A percentile compares a stretch with the other conserved stretches of the same genome.
Evolutionary conservation across 1,284 basidiomycete species (phyloP).

Genomic region (Trichosporon ovoides): DNA sequence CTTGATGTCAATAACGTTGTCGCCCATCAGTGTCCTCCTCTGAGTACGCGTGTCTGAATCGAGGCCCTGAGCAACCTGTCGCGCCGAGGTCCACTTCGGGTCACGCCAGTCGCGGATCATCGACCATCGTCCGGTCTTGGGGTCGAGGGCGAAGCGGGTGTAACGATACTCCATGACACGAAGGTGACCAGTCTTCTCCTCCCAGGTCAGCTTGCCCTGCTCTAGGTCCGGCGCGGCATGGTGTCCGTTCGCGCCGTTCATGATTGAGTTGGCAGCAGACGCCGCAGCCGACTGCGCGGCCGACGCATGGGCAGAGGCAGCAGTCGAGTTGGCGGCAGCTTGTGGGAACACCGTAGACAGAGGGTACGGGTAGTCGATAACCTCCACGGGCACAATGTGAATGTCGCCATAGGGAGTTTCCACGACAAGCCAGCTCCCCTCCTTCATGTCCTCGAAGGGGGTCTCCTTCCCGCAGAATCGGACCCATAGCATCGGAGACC

Average conservation of each 20-base stretch:
- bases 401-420: constrained; percentile 84
- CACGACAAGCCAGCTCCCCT: constrained; percentile 73
- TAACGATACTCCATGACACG: constrained; percentile 67
- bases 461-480: constrained; percentile 77
- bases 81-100: constrained; percentile 63
- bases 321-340: constrained; percentile 21
- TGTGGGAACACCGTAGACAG: constrained; percentile 70
- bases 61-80: constrained; percentile 63
- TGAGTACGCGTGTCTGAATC: constrained; percentile 57
- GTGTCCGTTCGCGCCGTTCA: constrained; percentile 26
- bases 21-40: constrained; percentile 70
- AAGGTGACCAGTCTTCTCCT: constrained; percentile 52
- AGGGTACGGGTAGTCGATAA: constrained; percentile 67
- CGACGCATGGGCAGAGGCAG: not conserved
- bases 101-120: constrained; percentile 94
- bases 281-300: constrained; percentile 19
- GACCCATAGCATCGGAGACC: constrained; percentile 89
- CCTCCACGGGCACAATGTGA: constrained; percentile 65
- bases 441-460: constrained; percentile 67
- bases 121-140: constrained; percentile 71
- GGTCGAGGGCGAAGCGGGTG: constrained; percentile 83
- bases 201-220: constrained; percentile 41
- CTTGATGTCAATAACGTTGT: constrained; percentile 85
- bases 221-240: constrained; percentile 30
- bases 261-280: constrained; percentile 16